phyloP scores from a whole-genome alignment of 23 red algal species.

The Chondrus crispus region DNA sequence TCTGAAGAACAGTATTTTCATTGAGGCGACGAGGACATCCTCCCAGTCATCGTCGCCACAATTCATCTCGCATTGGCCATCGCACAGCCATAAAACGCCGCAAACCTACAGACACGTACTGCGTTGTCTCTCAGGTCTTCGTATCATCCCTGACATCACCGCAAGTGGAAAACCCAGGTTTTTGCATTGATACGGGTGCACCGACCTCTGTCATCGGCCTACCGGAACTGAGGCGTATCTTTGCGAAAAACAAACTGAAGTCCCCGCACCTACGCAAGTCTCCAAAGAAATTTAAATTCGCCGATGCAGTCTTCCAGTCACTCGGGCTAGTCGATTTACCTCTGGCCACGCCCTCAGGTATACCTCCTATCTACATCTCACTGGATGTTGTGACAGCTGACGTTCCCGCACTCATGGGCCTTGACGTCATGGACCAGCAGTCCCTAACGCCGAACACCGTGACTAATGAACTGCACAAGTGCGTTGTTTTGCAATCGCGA shows the following conservation, averaged over 20 bases:
- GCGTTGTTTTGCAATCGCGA: neutral
- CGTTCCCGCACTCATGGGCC: slow-evolving; percentile 4
- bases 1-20: too few species aligned
- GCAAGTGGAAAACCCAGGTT: too few species aligned
- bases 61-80: too few species aligned
- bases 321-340: neutral
- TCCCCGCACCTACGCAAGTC: neutral
- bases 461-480: neutral
- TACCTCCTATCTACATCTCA: neutral
- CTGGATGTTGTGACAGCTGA: neutral
- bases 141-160: too few species aligned
- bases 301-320: neutral
- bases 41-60: too few species aligned
- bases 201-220: neutral
- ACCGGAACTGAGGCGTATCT: neutral
- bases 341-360: neutral
- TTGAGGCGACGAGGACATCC: too few species aligned
- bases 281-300: neutral
- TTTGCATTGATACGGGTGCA: slow-evolving; percentile 17
- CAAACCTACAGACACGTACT: too few species aligned
- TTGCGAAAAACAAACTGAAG: neutral
- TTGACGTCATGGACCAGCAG: slow-evolving; percentile 1
- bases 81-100: too few species aligned
- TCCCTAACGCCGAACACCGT: neutral
- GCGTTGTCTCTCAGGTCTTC: too few species aligned